Conservation (phyloP, 441 rosid species). For the Eruca vesicaria region DNA sequence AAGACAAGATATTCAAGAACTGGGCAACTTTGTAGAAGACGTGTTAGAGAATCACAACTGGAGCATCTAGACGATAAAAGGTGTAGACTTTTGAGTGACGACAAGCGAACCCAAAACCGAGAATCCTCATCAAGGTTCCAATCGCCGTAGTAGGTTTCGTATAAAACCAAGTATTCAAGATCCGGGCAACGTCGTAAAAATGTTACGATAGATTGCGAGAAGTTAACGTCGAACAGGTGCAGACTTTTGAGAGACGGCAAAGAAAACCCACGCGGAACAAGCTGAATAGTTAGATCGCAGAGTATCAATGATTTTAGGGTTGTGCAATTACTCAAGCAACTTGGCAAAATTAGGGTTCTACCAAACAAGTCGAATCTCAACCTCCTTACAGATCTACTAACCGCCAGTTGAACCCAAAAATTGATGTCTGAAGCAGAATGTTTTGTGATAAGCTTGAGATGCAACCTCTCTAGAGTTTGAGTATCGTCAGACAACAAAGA, state of each 20-base stretch:
- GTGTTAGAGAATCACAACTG: neutral
- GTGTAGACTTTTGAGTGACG: neutral
- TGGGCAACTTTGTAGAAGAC: neutral
- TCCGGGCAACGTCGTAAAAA: neutral
- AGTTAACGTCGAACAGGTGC: no score
- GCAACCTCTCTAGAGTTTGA: neutral
- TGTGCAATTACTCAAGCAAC: no score
- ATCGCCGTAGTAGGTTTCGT: no score
- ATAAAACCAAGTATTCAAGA: neutral
- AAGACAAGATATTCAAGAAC: slow-evolving; percentile 14
- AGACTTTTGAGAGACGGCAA: no score
- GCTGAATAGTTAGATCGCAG: no score
- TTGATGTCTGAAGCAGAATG: neutral
- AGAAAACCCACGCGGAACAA: no score
- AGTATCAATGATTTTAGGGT: no score
- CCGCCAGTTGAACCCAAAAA: neutral
- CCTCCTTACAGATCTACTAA: neutral
- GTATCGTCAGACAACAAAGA: neutral
- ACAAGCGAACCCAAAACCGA: no score
- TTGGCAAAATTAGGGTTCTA: no score
- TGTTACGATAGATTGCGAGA: no score
- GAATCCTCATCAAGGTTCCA: no score
- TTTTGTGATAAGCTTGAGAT: neutral
- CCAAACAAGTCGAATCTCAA: neutral
- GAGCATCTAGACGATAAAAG: neutral